Base-by-base conservation (phyloP, 1,284 basidiomycete species). In the Crucibulum parvulum region DNA sequence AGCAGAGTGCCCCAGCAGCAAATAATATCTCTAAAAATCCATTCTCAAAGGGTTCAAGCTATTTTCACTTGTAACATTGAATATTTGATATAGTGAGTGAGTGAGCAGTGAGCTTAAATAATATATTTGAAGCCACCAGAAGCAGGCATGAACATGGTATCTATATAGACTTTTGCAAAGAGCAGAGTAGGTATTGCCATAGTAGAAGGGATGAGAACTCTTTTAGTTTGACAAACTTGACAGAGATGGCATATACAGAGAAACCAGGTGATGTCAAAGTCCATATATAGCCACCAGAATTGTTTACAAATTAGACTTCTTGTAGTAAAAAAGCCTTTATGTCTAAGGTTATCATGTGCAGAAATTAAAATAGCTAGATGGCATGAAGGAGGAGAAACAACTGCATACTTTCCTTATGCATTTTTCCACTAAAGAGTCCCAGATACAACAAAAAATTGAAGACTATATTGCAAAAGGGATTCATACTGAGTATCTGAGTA, bases 81-180 rank as follows among this genome's bases (percentile, higher is more conserved):
- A 2, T 63, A 74, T 64, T 78, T 72, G 0, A 67, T 60, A 18
- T 65, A 67, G 24, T 66, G 66, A 7, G 68, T 63, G 6, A 77
- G 61, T 1, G 64, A 66, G 39, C 62, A 64, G 62, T 70, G 64
- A 63, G 69, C 62, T 55, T 70, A 60, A 7, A 71, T 59, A 58
- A 73, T 66, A 55, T 72, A 73, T 4, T 62, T 62, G 62, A 62
- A 77, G 0, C 72, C 66, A 13, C 61, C 58, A 1, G 66, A 62
- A 31, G 43, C 46, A 0, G 69, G 75, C 53, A 77, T 61, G 51
- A 63, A 58, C 72, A 77, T 75, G 0, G 71, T 69, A 58, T 78
- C 72, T 4, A 77, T 61, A 37, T 79, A 69, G 0, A 69, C 63
- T 51, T 75, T 76, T 0, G 45, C 16, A 43, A 79, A 78, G 1